Base-by-base conservation (phyloP, 1,139 yeast genomes). In the Pneumocystis oryctolagi region DNA sequence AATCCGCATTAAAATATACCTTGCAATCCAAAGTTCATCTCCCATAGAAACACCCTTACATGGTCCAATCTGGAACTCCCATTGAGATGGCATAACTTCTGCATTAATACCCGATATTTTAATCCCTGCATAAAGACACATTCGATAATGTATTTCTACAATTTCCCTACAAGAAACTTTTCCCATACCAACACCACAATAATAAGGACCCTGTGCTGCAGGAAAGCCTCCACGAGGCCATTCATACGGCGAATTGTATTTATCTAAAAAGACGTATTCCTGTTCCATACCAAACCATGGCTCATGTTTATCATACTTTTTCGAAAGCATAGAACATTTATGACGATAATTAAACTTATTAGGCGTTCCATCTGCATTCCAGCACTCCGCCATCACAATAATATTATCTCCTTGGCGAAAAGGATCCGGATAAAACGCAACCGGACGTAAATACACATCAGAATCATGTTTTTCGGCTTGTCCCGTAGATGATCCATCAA, bases 161-260 rank as follows among this genome's bases (percentile, higher is more conserved):
- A 92, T 89, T 75, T 92, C 98, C 80, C 98, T 85, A 73, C 97
- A 96, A 76, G 85, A 88, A 67, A 92, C 98, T 80, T 89, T 90
- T 74, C 97, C 97, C 72, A 97, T 84, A 79, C 98, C 98, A 69
- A 92, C 98, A 84, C 98, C 98, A 82, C 98, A 92, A 85, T 92
- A 92, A 86, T 90, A 92, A 67, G 98, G 98, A 70, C 98, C 98
- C 80, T 92, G 98, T 69, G 98, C 98, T 70, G 96, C 98, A 75
- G 98, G 98, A 92, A 83, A 92, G 67, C 98, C 98, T 72, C 97
- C 97, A 81, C 87, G 84, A 78, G 98, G 98, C 98, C 98, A 92
- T 70, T 96, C 97, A 78, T 89, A 92, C 66, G 87, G 92, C 72
- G 86, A 79, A 76, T 88, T 96, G 73, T 76, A 85, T 77, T 87